Base-by-base conservation (phyloP, 2,329 filamentous ascomycete species). In the Sarocladium kiliense region DNA sequence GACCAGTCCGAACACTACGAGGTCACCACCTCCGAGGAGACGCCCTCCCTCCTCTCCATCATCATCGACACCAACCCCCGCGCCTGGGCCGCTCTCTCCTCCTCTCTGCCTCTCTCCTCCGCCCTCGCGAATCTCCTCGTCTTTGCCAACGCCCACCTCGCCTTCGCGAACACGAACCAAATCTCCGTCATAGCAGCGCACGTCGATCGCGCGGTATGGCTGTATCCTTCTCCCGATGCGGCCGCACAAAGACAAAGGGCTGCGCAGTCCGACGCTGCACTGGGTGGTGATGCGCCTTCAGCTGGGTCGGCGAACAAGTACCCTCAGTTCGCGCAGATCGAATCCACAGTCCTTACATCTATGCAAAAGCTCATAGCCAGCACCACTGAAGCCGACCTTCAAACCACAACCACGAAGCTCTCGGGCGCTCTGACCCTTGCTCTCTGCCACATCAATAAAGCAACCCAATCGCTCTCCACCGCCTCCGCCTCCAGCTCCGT, bases 51-150 rank as follows among this genome's bases (percentile, higher is more conserved):
- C 34, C 84, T 97, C 54, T 88, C 91, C 62, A 86, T 99, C 65
- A 80, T 99, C 65, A 82, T 99, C 74, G 94, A 99, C 75, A 97
- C 93, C 25, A 99, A 99, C 69, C 94, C 94, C 2, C 88, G 92
- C 63, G 92, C 94, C 63, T 96, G 94, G 94, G 85, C 89, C 6
- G 79, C 89, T 58, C 82, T 97, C 44, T 78, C 86, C 58, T 74
- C 84, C 56, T 82, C 82, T 30, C 84, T 97, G 7, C 85, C 93
- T 26, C 82, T 99, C 58, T 89, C 89, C 51, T 87, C 88, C 65
- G 91, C 91, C 58, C 78, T 99, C 58, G 90, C 93, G 58, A 84
- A 93, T 72, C 82, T 97, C 60, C 86, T 97, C 65, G 87, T 99
- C 75, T 97, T 97, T 74, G 86, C 97, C 74, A 97, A 99, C 71